Conservation (phyloP, 805 yeast species). For the Lachancea thermotolerans region DNA sequence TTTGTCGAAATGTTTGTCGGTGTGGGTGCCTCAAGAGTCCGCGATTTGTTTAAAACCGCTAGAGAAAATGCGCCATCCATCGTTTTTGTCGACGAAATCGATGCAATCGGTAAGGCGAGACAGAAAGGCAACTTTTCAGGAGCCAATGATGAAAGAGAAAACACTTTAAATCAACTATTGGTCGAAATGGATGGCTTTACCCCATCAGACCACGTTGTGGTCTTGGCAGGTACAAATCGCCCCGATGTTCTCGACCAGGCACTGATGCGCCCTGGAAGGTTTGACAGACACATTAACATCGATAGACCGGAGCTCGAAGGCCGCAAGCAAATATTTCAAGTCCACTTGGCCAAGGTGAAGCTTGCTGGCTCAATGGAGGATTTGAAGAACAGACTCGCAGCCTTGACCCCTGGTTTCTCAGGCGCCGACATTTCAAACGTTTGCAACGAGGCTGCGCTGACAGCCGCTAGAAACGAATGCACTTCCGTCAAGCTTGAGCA, state of each 20-base stretch:
- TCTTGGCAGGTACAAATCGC: constrained; percentile 90
- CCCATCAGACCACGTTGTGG: constrained; percentile 84
- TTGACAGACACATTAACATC: constrained; percentile 80
- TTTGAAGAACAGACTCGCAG: constrained; percentile 78
- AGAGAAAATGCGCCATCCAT: constrained; percentile 92
- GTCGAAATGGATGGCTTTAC: constrained; percentile 97
- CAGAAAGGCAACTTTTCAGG: constrained; percentile 59
- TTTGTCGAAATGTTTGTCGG: constrained; percentile 99
- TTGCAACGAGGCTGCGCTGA: constrained; percentile 89
- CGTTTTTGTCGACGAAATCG: constrained; percentile 96
- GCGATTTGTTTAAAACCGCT: constrained; percentile 89
- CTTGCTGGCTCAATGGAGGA: constrained; percentile 43
- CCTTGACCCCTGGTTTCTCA: constrained; percentile 90
- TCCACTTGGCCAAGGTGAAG: constrained; percentile 62
- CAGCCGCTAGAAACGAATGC: constrained; percentile 78
- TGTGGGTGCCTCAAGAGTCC: constrained; percentile 97
- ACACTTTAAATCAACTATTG: constrained; percentile 87
- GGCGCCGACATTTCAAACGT: constrained; percentile 96
- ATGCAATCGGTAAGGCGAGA: constrained; percentile 96
- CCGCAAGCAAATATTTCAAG: constrained; percentile 76
- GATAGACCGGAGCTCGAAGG: constrained; percentile 89
- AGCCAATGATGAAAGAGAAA: constrained; percentile 94
- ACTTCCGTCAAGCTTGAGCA: constrained; percentile 56
- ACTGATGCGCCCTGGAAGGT: constrained; percentile 88
- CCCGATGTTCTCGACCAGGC: constrained; percentile 89